Base-by-base conservation (phyloP, 2,329 filamentous ascomycete genomes). In the Exophiala oligosperma region DNA sequence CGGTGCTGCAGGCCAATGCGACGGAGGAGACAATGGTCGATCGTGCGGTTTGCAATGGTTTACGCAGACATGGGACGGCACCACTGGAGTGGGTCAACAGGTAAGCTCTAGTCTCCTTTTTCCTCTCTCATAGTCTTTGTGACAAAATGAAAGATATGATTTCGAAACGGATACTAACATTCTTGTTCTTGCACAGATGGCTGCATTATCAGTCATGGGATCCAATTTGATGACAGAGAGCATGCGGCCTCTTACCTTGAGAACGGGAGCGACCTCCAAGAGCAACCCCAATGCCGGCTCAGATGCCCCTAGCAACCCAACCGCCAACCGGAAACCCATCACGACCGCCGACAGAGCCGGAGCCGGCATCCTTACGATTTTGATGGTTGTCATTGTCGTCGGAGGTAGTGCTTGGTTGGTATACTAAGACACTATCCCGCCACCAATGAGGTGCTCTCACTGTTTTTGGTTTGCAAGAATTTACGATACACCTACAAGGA, bases 191-290 rank as follows among this genome's bases (percentile, higher is more conserved):
- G 32, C 24, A 29, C 35, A 67, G 62, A 88, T 90, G 81, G 86
- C 82, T 63, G 86, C 84, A 0, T 74, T 89, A 28, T 81, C 83
- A 21, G 80, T 86, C 12, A 74, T 90, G 64, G 84, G 84, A 71
- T 83, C 85, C 56, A 81, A 79, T 37, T 74, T 89, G 14, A 73
- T 84, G 40, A 69, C 75, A 38, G 69, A 71, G n/a, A 72, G 74
- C 2, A 69, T 73, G 24, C 71, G 71, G 1, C 80, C 84, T 0
- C 74, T 81, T 11, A 85, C 84, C 0, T 74, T 76, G 0, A 69
- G 73, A 2, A 82, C 79, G 0, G 87, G 86, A 26, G 87, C 87
- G 47, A 88, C 71, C 6, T 77, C 75, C 47, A 64, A 64, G 14
- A 73, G 74, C 41, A 57, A 77, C 54, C 71, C 72, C 0, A 64